Percentiles rank a stretch among this genome's conserved stretches.
Evolutionary conservation across 2,329 filamentous ascomycete genomes (phyloP).

Genomic region (Tolypocladium paradoxum): DNA sequence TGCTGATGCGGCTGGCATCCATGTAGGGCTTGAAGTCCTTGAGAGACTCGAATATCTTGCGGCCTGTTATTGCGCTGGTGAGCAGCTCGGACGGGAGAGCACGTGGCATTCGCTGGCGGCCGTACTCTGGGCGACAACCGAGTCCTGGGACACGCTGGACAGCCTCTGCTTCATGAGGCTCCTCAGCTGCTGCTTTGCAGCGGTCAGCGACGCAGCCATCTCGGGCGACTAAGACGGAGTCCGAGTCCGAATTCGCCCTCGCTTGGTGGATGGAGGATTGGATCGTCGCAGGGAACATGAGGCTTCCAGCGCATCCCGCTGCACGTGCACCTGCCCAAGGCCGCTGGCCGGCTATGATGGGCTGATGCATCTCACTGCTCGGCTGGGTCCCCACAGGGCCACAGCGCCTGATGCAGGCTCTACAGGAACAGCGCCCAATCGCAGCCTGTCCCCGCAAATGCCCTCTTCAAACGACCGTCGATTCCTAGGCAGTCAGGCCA

Average conservation of each 20-base stretch:
- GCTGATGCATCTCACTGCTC: background rate
- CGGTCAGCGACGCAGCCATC: slow-evolving; percentile 45
- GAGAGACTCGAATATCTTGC: slow-evolving; percentile 52
- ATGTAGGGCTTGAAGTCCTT: slow-evolving; percentile 62
- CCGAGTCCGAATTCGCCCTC: background rate
- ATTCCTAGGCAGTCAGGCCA: no score
- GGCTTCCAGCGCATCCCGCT: background rate
- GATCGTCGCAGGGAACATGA: no score
- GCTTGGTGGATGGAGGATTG: background rate
- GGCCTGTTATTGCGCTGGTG: slow-evolving; percentile 38
- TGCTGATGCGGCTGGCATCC: slow-evolving; percentile 62
- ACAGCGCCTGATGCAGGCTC: no score
- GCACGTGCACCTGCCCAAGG: background rate
- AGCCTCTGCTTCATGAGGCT: slow-evolving; percentile 58
- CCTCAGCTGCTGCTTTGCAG: slow-evolving; percentile 68
- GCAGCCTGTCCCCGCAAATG: no score
- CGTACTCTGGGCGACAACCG: slow-evolving; percentile 61
- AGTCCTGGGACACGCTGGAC: slow-evolving; percentile 47
- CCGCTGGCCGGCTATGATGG: background rate
- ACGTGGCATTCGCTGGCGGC: slow-evolving; percentile 1
- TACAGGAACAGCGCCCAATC: no score
- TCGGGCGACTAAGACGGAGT: slow-evolving; percentile 1
- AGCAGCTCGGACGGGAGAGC: background rate
- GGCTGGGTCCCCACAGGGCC: no score
- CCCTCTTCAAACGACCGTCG: no score